These are phyloP conservation scores for Vitis vinifera DNA, from an alignment of 164 flowering plant genomes.

Conservation along the genomic window DNA sequence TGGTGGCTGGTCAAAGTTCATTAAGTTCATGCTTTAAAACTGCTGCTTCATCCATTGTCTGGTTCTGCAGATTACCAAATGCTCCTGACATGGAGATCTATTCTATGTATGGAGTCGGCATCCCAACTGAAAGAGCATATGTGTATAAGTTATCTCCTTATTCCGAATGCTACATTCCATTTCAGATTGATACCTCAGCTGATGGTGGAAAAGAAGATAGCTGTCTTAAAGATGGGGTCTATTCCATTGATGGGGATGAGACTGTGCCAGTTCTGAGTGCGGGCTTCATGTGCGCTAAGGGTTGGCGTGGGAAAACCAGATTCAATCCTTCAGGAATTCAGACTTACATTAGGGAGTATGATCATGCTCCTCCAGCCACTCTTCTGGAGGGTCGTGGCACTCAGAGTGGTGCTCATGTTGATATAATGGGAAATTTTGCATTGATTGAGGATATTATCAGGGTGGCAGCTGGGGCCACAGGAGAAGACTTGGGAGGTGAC, in stretches of 20 bases:
- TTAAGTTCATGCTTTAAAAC: background rate
- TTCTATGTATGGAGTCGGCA: conserved; percentile 94
- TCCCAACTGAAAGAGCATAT: conserved; percentile 93
- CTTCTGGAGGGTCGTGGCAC: conserved; percentile 96
- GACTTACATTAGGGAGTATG: conserved; percentile 75
- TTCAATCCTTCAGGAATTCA: conserved; percentile 91
- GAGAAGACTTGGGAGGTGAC: conserved; percentile 90
- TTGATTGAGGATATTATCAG: conserved; percentile 87
- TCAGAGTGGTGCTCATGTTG: conserved; percentile 98
- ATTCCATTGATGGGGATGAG: conserved; percentile 82
- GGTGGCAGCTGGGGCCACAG: conserved; percentile 87
- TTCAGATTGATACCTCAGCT: conserved; percentile 77
- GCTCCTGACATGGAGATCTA: conserved; percentile 95
- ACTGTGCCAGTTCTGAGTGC: conserved; percentile 95
- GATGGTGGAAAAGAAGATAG: conserved; percentile 45
- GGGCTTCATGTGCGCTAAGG: conserved; percentile 96
- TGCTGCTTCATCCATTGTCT: background rate
- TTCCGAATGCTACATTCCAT: conserved; percentile 88
- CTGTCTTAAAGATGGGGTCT: conserved; percentile 77
- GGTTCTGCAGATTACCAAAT: conserved; percentile 73
- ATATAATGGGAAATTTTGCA: conserved; percentile 96
- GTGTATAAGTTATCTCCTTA: conserved; percentile 60
- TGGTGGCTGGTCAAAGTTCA: background rate
- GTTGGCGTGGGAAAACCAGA: conserved; percentile 91
- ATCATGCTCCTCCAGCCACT: conserved; percentile 87